Percentiles rank a stretch among this genome's conserved stretches.
Evolutionary conservation across 352 stramenopile species (phyloP).

Genomic region (Phytopythium cucurbitacearum): DNA sequence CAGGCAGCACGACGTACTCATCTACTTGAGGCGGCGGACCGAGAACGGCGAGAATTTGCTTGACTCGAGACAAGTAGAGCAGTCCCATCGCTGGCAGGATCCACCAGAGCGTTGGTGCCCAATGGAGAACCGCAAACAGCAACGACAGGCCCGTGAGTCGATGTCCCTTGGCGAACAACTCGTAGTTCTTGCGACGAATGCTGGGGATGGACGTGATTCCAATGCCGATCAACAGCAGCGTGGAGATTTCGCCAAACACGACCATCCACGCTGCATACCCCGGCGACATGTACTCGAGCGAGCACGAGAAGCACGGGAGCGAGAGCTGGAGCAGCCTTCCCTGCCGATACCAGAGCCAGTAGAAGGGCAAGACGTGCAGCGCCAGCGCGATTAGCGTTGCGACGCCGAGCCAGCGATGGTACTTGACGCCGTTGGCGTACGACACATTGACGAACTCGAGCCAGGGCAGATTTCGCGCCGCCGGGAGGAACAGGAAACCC

Average conservation of each 20-base stretch:
- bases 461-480: constrained; percentile 30
- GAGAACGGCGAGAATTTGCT: constrained; percentile 6
- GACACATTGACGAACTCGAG: constrained; percentile 40
- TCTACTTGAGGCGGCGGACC: constrained; percentile 4
- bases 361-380: constrained; percentile 17
- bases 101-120: constrained; percentile 11
- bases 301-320: constrained; percentile 19
- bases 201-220: constrained; percentile 13
- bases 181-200: constrained; percentile 15
- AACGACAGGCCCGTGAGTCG: constrained; percentile 14
- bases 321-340: constrained; percentile 9
- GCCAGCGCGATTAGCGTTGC: constrained; percentile 16
- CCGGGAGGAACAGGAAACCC: constrained; percentile 31
- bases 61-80: constrained; percentile 11
- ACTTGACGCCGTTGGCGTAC: constrained; percentile 40
- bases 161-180: constrained; percentile 15
- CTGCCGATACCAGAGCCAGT: constrained; percentile 16
- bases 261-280: constrained; percentile 18
- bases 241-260: constrained; percentile 6
- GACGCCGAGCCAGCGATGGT: constrained; percentile 35
- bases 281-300: constrained; percentile 6
- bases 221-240: constrained; percentile 11
- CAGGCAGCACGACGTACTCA: constrained; percentile 1
- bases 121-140: constrained; percentile 16
- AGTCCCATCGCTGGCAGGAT: constrained; percentile 11